phyloP scores from a whole-genome alignment of 2,329 filamentous ascomycete species.

The Colletotrichum theobromicola region DNA sequence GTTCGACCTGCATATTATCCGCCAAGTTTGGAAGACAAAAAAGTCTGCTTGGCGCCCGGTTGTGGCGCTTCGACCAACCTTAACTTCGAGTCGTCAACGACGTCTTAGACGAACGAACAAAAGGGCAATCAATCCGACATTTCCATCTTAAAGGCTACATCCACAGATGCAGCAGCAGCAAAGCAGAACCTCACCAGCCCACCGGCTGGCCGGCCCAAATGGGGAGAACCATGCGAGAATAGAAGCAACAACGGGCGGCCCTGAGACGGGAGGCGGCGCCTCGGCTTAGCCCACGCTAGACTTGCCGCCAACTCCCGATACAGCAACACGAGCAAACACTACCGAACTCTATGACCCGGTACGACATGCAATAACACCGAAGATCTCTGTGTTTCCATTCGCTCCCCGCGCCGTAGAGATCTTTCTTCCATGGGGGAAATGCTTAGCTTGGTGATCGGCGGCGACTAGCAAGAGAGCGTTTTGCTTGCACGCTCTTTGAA shows the following conservation, averaged over 20 bases:
- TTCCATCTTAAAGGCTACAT: background rate
- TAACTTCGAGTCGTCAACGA: background rate
- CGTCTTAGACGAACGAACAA: background rate
- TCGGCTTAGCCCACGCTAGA: background rate
- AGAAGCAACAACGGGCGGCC: background rate
- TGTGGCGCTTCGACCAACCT: background rate
- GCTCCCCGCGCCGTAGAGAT: background rate
- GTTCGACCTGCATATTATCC: background rate
- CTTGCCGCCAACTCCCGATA: background rate
- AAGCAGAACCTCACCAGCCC: background rate
- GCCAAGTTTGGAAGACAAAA: background rate
- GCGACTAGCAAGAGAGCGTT: background rate
- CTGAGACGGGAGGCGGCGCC: background rate
- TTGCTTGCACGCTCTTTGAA: background rate
- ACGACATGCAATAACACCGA: background rate
- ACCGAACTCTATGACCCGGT: background rate
- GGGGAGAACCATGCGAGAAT: background rate
- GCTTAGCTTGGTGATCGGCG: background rate
- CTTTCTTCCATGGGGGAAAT: background rate
- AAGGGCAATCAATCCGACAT: no score
- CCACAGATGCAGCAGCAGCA: background rate
- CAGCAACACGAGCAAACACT: background rate
- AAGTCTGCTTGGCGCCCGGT: background rate
- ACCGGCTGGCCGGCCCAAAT: background rate
- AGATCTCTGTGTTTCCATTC: background rate